These are phyloP conservation scores for Aspergillus egyptiacus DNA, from an alignment of 495 filamentous ascomycete genomes.

Conservation along the genomic window DNA sequence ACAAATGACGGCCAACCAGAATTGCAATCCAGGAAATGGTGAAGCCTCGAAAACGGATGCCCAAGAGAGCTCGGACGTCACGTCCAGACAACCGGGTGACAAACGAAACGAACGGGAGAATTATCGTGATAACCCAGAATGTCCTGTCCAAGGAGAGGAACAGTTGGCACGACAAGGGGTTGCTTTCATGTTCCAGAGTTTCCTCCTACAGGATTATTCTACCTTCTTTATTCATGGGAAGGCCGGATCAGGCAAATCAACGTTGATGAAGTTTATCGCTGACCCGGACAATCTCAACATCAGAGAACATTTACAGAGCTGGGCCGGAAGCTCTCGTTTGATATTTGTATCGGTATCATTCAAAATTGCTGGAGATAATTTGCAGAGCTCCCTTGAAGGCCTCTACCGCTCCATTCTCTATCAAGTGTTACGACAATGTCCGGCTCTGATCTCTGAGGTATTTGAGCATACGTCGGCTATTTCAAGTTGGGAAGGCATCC, in stretches of 20 bases:
- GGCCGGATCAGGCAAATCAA: slow-evolving; percentile 45
- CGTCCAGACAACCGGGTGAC: no score
- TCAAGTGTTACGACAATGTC: neutral
- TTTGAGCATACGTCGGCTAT: neutral
- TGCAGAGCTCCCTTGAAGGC: slow-evolving; percentile 22
- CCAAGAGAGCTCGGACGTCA: no score
- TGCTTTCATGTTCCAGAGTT: neutral
- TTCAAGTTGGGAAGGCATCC: neutral
- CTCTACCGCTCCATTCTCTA: neutral
- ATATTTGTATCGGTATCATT: slow-evolving; percentile 4
- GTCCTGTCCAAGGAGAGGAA: neutral
- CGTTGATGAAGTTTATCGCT: slow-evolving; percentile 11
- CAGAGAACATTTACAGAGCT: neutral
- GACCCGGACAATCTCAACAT: neutral
- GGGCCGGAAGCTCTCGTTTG: neutral
- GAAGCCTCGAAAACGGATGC: no score
- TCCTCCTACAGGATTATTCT: neutral
- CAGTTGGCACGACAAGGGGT: neutral
- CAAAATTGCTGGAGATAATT: neutral
- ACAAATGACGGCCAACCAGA: no score
- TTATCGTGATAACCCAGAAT: no score
- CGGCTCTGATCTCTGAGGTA: neutral
- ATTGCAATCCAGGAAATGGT: no score
- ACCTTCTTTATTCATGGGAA: slow-evolving; percentile 37
- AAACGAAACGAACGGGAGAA: no score